Evolutionary conservation across 2,329 filamentous ascomycete species (phyloP).

Genomic region (Lasiodiplodia theobromae): DNA sequence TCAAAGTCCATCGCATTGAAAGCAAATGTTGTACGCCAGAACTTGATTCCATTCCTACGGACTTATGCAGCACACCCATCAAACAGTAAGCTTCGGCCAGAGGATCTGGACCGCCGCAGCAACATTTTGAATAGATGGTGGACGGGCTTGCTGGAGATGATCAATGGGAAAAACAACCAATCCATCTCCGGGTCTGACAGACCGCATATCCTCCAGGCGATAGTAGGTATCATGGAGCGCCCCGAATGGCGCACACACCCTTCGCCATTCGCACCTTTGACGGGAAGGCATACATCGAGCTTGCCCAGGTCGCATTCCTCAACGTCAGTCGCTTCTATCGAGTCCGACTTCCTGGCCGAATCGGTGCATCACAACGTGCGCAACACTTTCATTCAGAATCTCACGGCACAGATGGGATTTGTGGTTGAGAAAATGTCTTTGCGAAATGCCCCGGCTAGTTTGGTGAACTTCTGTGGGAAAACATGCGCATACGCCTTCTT

Average conservation of each 20-base stretch:
- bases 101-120: slow-evolving; percentile 82
- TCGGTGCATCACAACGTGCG: slow-evolving; percentile 88
- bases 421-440: slow-evolving; percentile 90
- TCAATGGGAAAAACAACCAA: slow-evolving; percentile 77
- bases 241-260: slow-evolving; percentile 84
- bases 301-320: slow-evolving; percentile 59
- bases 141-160: slow-evolving; percentile 80
- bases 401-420: slow-evolving; percentile 82
- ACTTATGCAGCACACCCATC: slow-evolving; percentile 73
- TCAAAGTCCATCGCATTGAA: slow-evolving; percentile 76
- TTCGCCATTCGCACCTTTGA: slow-evolving; percentile 69
- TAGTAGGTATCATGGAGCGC: slow-evolving; percentile 83
- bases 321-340: slow-evolving; percentile 66
- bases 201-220: slow-evolving; percentile 78
- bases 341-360: slow-evolving; percentile 72
- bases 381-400: slow-evolving; percentile 83
- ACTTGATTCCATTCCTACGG: slow-evolving; percentile 78
- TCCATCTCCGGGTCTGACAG: slow-evolving; percentile 85
- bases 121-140: slow-evolving; percentile 91
- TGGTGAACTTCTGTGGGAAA: slow-evolving; percentile 86
- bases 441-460: slow-evolving; percentile 69
- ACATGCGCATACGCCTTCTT: slow-evolving; percentile 93
- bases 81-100: slow-evolving; percentile 69
- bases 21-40: slow-evolving; percentile 74
- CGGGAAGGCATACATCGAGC: slow-evolving; percentile 58